Evolutionary conservation across 2,329 filamentous ascomycete genomes (phyloP), one percentile per base, ranked within the genome.

Genomic region (Colletotrichum spinosum): DNA sequence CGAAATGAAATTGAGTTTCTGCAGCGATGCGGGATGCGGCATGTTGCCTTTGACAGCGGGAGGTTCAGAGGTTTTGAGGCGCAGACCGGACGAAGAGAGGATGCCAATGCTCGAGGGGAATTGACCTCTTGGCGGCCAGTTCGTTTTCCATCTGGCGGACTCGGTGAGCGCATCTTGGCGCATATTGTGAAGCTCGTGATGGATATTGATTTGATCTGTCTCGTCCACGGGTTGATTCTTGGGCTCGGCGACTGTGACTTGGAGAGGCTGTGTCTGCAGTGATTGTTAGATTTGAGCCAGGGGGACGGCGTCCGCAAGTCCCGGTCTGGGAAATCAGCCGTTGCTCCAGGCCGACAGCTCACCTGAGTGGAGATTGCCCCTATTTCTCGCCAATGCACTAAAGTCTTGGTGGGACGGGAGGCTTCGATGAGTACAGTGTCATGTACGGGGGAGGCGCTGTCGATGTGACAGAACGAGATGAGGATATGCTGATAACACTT

Each of bases 281-380:
- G 25, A 25, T 25, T 25, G 25, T 25, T 25, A 25, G 25, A 25
- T 25, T 25, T 41, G 39, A 6, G 39, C 25, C 25, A 25, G 44
- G 35, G 45, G 15, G 35, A 46, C 58, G 62, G 62, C 58, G 58
- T 55, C 52, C 58, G 58, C 46, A 53, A 15, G 58, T 57, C 52
- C 58, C 63, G 63, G 63, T 56, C 58, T 66, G 53, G 50, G 63
- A 62, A 66, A 52, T 7, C 51, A 61, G 61, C 61, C 56, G 56
- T 39, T 51, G 17, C 45, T 60, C 56, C 55, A 64, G 55, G 56
- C 57, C 56, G 45, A 51, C 42, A 41, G 50, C 50, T 55, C 51
- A 48, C 57, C 33, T 60, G 38, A 38, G 63, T 63, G 63, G 63
- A 66, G 63, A 66, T 66, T 66, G 53, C 63, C 63, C 63, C 63